Base-by-base conservation (phyloP, 2,329 filamentous ascomycete genomes). In the Sphaceloma murrayae region DNA sequence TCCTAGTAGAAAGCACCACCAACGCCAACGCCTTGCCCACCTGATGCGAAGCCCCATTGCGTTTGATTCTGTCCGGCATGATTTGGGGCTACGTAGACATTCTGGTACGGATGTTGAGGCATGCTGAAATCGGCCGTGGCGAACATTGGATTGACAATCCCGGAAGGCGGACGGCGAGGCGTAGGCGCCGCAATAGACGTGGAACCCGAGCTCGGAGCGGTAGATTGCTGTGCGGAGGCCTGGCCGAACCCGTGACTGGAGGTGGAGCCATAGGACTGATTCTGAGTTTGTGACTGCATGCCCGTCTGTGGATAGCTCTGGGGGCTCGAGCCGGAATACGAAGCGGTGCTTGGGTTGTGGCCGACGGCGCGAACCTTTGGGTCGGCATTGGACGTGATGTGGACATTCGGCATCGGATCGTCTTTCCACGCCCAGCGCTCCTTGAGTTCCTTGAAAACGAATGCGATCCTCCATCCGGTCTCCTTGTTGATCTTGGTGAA, bases 81-180 rank as follows among this genome's bases (percentile, higher is more conserved):
- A 52, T 74, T 82, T 1, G 84, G 82, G 26, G 83, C 80, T 50
- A 86, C 79, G 54, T 89, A 93, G 62, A 80, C 80, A 40, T 79
- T 78, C 57, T 85, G 80, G 56, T 91, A 93, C 1, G 86, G 85
- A 62, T 88, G 84, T 51, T 85, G 80, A 3, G 83, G 80, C 53
- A 81, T 69, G 17, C 72, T 80, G 59, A 91, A 91, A 57, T 91
- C 83, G 1, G 83, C 84, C 17, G 70, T 70, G 17, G 75, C 77
- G 52, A 80, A 72, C 29, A 89, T 62, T 1, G 85, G 85, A 55
- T 89, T 89, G 4, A 80, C 64, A 30, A 78, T 74, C 5, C 72
- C 74, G 2, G 61, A 60, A 9, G 67, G 67, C 13, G 67, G 62
- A 33, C 58, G 55, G 34, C 54, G 53, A 14, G 44, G 46, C 22